phyloP scores from a whole-genome alignment of 2,329 filamentous ascomycete species.

The Aspergillus sergii region DNA sequence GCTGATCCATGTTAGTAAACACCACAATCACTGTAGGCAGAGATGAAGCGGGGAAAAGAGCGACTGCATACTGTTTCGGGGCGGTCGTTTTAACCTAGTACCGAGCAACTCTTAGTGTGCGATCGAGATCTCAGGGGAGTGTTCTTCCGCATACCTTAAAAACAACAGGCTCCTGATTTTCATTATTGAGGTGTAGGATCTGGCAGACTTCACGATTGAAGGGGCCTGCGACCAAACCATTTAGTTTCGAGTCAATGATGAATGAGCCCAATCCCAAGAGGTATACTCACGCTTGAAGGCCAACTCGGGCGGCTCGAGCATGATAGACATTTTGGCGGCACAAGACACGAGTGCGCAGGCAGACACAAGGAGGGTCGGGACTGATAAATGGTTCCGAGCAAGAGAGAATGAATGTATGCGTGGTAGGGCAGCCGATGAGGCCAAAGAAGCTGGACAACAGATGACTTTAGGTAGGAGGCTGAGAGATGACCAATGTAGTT shows the following conservation, averaged over 20 bases:
- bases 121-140: constrained; percentile 14
- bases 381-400: neutral
- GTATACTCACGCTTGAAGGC: constrained; percentile 76
- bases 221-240: constrained; percentile 53
- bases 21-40: neutral
- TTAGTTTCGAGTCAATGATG: constrained; percentile 8
- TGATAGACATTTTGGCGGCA: constrained; percentile 77
- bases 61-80: constrained; percentile 82
- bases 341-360: neutral
- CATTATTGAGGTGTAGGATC: constrained; percentile 61
- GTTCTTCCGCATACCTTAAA: constrained; percentile 58
- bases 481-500: constrained; percentile 1
- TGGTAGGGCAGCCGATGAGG: constrained; percentile 1
- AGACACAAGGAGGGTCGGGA: constrained; percentile 3
- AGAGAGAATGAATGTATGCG: neutral
- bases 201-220: constrained; percentile 68
- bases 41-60: constrained; percentile 13
- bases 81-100: constrained; percentile 95
- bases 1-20: constrained; percentile 53
- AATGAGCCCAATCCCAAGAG: neutral
- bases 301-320: constrained; percentile 88
- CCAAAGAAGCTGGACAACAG: neutral
- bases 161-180: constrained; percentile 60
- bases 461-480: neutral
- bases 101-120: constrained; percentile 28